Evolutionary conservation across 108 stramenopile species (phyloP), one percentile per base, ranked within the genome.

Genomic region (Aurantiochytrium sp.): DNA sequence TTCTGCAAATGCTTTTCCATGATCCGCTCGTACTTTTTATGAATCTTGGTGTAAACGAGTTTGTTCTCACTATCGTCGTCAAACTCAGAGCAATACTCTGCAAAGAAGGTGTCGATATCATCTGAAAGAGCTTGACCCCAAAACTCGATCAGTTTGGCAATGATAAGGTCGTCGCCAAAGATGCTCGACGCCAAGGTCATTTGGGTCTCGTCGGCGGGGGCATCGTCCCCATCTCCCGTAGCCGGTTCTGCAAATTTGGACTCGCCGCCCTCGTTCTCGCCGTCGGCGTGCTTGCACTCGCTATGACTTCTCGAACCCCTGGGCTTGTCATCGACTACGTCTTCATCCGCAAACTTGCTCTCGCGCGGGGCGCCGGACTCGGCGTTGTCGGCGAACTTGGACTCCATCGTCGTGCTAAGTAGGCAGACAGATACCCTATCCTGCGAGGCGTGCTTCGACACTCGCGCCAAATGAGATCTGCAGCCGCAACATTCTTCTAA

Each of bases 81-180:
- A 28, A 83, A 83, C 4, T 47, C 76, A 12, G n/a, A 19, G 76
- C 76, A 83, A 53, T 83, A 53, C 0, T 83, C 76, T 6, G 76
- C 76, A 83, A 83, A 83, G 76, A 83, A 83, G 51, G 76, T 83
- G 23, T 83, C 28, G 76, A 83, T 83, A 35, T 83, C 76, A 0
- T 83, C 49, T 3, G 76, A 47, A 45, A 83, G 76, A 18, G 49
- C 28, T 53, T 83, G 23, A 6, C 76, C 76, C 76, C 76, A 83
- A 4, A 83, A 83, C 0, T 83, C 49, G 25, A 83, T 53, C 51
- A 83, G 49, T 3, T 83, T 47, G n/a, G 45, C 76, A 6, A 83
- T 35, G 51, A 83, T 83, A 0, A 53, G 45, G n/a, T 83, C 76
- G 23, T 83, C 23, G 10, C 76, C 76, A 4, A 83, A 83, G 16